Conservation (phyloP, 2,329 filamentous ascomycete species). For the Nemania bipapillata region DNA sequence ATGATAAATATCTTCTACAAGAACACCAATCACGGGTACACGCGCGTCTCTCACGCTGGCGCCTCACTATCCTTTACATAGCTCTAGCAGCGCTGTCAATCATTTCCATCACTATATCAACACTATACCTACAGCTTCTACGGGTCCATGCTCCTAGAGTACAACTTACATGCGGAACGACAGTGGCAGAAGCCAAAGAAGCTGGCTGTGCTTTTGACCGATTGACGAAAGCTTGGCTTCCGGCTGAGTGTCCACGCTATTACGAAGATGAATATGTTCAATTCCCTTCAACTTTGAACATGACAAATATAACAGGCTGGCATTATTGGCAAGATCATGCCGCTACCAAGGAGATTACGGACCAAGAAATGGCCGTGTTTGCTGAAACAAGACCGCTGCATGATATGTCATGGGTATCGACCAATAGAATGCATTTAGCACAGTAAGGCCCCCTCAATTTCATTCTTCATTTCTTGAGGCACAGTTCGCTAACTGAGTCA, state of each 20-base stretch:
- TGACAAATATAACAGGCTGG: background rate
- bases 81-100: background rate
- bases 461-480: too few relatives aligned
- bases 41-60: background rate
- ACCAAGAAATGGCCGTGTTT: background rate
- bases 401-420: constrained; percentile 6
- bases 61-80: background rate
- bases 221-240: background rate
- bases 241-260: constrained; percentile 1
- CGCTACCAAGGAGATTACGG: background rate
- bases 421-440: constrained; percentile 5
- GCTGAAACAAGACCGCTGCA: constrained; percentile 1
- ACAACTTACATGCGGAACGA: background rate
- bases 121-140: background rate
- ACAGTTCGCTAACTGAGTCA: background rate
- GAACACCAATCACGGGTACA: background rate
- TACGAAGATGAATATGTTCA: constrained; percentile 3
- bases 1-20: background rate
- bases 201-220: constrained; percentile 2
- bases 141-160: background rate
- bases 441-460: background rate
- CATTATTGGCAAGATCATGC: background rate
- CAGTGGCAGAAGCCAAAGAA: background rate
- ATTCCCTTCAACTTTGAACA: background rate
- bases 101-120: background rate